Base-by-base conservation (phyloP, 78 protist genomes). In the Thecamonas trahens region DNA sequence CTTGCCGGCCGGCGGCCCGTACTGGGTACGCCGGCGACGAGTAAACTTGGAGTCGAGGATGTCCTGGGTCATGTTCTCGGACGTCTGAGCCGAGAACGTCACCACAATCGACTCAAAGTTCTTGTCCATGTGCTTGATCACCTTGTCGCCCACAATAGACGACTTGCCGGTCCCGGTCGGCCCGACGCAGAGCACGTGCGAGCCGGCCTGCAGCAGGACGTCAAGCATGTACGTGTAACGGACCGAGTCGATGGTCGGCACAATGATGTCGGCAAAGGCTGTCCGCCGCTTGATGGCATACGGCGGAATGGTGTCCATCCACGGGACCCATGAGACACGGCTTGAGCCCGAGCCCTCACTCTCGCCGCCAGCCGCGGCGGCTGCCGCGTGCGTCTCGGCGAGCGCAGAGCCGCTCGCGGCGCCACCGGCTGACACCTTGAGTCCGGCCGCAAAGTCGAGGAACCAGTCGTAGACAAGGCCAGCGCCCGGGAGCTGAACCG, bases 111-210 rank as follows among this genome's bases (percentile, higher is more conserved):
- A 61, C 18, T 37, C 31, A 71, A 22, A 82, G 34, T 70, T 24
- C 20, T 60, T 69, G 22, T 75, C 69, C 69, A 80, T 58, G 32
- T 59, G 60, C 24, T 31, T 66, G 55, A 58, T 20, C 9, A 90
- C 72, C 35, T 70, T 28, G 59, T 77, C 77, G 39, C n/a, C 7
- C 31, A 91, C 68, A 18, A 55, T 53, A 35, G 83, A 76, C 15
- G 92, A 59, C 70, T 90, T 91, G 52, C 90, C 94, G 14, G 92
- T 87, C 29, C 98, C 98, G 20, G 95, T 91, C 26, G 65, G 74
- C 0, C 97, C 97, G 28, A 83, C 78, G 47, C 66, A 28, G 29
- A 91, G 75, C 50, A 77, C 75, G 66, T 64, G 82, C 39, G 42
- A 2, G 58, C 60, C 4, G 74, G 7, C 9, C n/a, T 0, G 7